Evolutionary conservation across 2,329 filamentous ascomycete species (phyloP).

Genomic region (Exophiala bonariae): DNA sequence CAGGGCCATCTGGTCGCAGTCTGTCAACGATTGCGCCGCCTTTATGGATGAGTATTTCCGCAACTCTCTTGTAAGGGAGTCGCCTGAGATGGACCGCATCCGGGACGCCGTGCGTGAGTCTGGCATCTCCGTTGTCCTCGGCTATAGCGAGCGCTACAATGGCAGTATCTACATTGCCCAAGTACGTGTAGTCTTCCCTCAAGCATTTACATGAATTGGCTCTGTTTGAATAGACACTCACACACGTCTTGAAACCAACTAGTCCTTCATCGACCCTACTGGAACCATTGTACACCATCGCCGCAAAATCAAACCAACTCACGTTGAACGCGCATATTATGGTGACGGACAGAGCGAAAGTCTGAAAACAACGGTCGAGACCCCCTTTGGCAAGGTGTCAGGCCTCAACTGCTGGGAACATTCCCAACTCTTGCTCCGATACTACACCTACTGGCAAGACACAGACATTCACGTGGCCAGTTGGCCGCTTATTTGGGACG

Average conservation of each 20-base stretch:
- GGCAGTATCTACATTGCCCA: neutral
- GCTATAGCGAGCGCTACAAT: neutral
- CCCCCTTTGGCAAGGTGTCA: constrained; percentile 30
- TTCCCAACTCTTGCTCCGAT: constrained; percentile 18
- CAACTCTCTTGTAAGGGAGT: neutral
- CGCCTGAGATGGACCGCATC: neutral
- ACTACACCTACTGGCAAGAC: constrained; percentile 25
- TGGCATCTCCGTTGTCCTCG: neutral
- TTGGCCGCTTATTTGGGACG: constrained; percentile 1
- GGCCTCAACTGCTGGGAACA: constrained; percentile 43
- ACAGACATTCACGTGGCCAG: constrained; percentile 2
- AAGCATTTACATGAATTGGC: too few relatives aligned
- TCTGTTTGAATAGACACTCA: too few relatives aligned
- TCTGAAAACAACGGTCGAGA: constrained; percentile 40
- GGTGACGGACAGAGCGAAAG: constrained; percentile 39
- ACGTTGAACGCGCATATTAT: constrained; percentile 49
- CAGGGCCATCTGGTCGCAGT: neutral
- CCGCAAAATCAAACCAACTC: constrained; percentile 53
- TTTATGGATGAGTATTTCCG: neutral
- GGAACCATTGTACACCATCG: constrained; percentile 42
- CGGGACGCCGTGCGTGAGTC: neutral
- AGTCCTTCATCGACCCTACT: constrained; percentile 36
- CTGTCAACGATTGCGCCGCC: neutral
- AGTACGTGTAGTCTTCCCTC: too few relatives aligned
- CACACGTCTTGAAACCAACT: too few relatives aligned